phyloP scores from a whole-genome alignment of 495 filamentous ascomycete genomes.

The Penicillium bialowiezense region DNA sequence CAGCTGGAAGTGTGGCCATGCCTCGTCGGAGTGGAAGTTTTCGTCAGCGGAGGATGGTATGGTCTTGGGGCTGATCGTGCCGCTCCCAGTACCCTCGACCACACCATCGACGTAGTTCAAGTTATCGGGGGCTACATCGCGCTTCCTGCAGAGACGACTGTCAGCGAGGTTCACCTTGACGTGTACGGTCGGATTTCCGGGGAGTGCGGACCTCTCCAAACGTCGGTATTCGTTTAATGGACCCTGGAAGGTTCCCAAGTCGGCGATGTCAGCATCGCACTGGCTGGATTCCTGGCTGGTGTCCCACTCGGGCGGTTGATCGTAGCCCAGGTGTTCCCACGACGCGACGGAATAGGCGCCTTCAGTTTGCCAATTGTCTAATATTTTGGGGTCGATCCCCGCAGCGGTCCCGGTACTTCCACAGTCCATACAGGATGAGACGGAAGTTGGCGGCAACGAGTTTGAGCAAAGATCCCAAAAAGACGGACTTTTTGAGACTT shows the following conservation, averaged over 20 bases:
- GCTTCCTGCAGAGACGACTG: conserved; percentile 23
- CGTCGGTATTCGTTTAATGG: conserved; percentile 28
- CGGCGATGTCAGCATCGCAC: conserved; percentile 38
- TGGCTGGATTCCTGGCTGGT: conserved; percentile 45
- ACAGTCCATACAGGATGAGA: conserved; percentile 46
- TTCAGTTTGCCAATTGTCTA: conserved; percentile 45
- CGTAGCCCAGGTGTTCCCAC: conserved; percentile 42
- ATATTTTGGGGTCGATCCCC: conserved; percentile 51
- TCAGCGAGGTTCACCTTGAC: conserved; percentile 9
- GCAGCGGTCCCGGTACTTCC: conserved; percentile 40
- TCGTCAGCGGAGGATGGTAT: conserved; percentile 45
- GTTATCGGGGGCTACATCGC: conserved; percentile 31
- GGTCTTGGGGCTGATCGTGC: conserved; percentile 42
- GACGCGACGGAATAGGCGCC: conserved; percentile 36
- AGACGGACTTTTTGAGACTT: conserved; percentile 18
- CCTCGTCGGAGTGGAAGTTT: conserved; percentile 41
- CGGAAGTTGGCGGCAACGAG: conserved; percentile 11
- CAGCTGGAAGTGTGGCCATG: conserved; percentile 42
- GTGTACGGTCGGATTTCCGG: background rate
- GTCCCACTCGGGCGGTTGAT: conserved; percentile 43
- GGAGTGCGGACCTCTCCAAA: conserved; percentile 26
- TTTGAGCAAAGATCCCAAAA: conserved; percentile 22
- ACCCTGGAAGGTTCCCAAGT: conserved; percentile 33
- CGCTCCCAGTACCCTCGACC: conserved; percentile 37
- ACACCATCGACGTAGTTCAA: conserved; percentile 31